Conservation (phyloP, 2,329 filamentous ascomycete genomes). For the Verticillium alfalfae region DNA sequence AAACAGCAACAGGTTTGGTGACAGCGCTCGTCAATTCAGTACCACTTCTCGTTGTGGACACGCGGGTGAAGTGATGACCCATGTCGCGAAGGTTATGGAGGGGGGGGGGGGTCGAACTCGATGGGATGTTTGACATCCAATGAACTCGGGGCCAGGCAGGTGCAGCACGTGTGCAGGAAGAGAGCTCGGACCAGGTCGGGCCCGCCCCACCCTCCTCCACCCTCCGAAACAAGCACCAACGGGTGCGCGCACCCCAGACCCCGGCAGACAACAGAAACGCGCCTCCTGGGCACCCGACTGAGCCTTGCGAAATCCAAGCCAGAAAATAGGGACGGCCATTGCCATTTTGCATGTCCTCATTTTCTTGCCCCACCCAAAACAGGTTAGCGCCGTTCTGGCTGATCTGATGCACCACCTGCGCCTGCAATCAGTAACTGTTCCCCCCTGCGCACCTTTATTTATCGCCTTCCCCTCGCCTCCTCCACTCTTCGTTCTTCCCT, state of each 20-base stretch:
- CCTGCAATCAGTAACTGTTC: slow-evolving; percentile 12
- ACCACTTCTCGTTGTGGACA: too few species aligned
- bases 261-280: slow-evolving; percentile 2
- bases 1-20: not conserved
- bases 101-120: not conserved
- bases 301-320: slow-evolving; percentile 8
- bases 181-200: not conserved
- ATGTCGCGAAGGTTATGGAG: not conserved
- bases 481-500: slow-evolving; percentile 10
- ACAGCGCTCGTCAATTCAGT: too few species aligned
- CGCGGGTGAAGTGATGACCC: too few species aligned
- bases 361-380: slow-evolving; percentile 12
- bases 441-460: slow-evolving; percentile 12
- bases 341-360: slow-evolving; percentile 8
- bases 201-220: not conserved
- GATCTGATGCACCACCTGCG: slow-evolving; percentile 9
- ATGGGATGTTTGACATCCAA: not conserved
- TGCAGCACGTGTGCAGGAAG: not conserved
- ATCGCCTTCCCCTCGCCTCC: slow-evolving; percentile 9
- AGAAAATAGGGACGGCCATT: slow-evolving; percentile 9
- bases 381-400: slow-evolving; percentile 12
- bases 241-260: not conserved
- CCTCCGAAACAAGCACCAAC: not conserved
- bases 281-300: slow-evolving; percentile 3
- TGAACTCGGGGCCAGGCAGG: not conserved